phyloP scores from a whole-genome alignment of 2,329 filamentous ascomycete genomes.

The Calonectria fujianensis region DNA sequence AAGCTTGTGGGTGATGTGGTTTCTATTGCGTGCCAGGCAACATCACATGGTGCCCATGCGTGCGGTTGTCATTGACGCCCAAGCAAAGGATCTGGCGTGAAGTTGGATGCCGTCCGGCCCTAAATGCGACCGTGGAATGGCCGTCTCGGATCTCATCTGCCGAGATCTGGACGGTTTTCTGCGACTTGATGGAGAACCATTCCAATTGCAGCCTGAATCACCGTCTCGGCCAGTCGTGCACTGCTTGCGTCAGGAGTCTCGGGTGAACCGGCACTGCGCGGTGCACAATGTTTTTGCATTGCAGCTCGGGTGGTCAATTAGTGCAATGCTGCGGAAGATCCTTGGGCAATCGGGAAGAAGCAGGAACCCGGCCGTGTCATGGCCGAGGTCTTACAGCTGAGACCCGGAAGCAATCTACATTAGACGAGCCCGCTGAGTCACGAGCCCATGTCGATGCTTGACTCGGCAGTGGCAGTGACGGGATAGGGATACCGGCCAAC shows the following conservation, averaged over 20 bases:
- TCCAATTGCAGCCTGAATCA: constrained; percentile 27
- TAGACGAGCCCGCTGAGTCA: constrained; percentile 15
- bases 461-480: constrained; percentile 15
- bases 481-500: neutral
- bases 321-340: neutral
- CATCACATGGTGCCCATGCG: neutral
- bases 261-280: constrained; percentile 38
- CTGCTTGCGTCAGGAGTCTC: constrained; percentile 38
- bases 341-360: neutral
- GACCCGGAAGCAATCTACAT: neutral
- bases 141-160: constrained; percentile 32
- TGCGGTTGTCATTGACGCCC: constrained; percentile 2
- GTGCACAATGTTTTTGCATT: constrained; percentile 11
- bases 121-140: constrained; percentile 1
- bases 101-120: neutral
- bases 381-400: neutral
- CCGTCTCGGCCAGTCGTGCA: constrained; percentile 32
- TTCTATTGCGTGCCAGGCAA: neutral
- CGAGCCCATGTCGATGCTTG: neutral
- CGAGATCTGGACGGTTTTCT: constrained; percentile 14
- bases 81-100: neutral
- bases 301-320: too few relatives aligned
- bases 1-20: neutral
- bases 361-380: neutral
- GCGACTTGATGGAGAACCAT: neutral